Conservation (phyloP, 495 filamentous ascomycete genomes). For the Annulohypoxylon stygium region DNA sequence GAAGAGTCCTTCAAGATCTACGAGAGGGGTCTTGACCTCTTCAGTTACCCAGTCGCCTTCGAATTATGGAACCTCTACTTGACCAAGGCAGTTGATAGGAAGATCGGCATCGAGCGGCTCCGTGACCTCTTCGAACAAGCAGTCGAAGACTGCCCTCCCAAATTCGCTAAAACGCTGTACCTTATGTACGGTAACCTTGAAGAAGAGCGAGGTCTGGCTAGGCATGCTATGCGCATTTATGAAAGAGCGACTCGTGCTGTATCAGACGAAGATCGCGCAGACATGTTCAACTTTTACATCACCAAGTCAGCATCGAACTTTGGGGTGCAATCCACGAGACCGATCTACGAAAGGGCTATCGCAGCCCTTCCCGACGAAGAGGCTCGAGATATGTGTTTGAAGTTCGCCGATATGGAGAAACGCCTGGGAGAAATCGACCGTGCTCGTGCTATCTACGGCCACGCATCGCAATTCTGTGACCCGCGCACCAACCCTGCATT, state of each 20-base stretch:
- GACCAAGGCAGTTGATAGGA: slow-evolving; percentile 95
- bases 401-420: slow-evolving; percentile 99
- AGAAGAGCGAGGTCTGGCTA: slow-evolving; percentile 94
- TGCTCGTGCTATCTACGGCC: slow-evolving; percentile 93
- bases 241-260: slow-evolving; percentile 97
- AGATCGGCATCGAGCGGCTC: slow-evolving; percentile 93
- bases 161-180: slow-evolving; percentile 95
- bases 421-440: slow-evolving; percentile 96
- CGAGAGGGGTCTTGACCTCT: slow-evolving; percentile 95
- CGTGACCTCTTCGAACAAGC: slow-evolving; percentile 98
- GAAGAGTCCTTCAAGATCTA: slow-evolving; percentile 99
- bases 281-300: slow-evolving; percentile 99
- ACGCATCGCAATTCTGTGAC: slow-evolving; percentile 97
- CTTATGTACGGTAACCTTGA: slow-evolving; percentile 99
- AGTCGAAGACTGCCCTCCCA: slow-evolving; percentile 92
- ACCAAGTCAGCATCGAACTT: slow-evolving; percentile 99
- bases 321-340: slow-evolving; percentile 92
- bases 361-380: slow-evolving; percentile 91
- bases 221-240: slow-evolving; percentile 99
- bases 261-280: slow-evolving; percentile 91
- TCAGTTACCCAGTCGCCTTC: slow-evolving; percentile 97
- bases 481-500: slow-evolving; percentile 88
- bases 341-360: slow-evolving; percentile 97
- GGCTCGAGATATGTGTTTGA: slow-evolving; percentile 97
- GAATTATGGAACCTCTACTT: slow-evolving; percentile 99